phyloP scores from a whole-genome alignment of 140 eudicot genomes.

The Flaveria floridana region DNA sequence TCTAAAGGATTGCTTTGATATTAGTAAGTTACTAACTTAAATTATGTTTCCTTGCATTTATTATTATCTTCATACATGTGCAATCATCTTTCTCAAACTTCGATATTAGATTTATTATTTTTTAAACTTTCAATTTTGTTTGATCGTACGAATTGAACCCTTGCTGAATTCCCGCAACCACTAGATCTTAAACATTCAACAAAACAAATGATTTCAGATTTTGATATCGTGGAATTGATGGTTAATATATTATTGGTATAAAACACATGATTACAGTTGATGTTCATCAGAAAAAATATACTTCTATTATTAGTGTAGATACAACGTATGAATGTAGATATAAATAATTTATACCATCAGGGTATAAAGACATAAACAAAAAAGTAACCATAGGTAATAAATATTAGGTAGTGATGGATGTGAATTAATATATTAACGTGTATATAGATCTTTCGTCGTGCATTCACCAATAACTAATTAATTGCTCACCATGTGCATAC shows the following conservation, averaged over 20 bases:
- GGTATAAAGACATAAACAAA: not conserved
- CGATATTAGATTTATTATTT: not conserved
- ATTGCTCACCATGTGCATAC: conserved; percentile 25
- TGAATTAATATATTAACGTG: not conserved
- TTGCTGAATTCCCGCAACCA: conserved; percentile 18
- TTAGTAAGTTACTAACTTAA: conserved; percentile 7
- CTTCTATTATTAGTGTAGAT: too few relatives aligned
- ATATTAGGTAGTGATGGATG: not conserved
- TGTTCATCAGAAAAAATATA: too few relatives aligned
- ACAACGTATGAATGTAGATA: too few relatives aligned
- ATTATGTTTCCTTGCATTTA: conserved; percentile 9
- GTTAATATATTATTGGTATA: not conserved
- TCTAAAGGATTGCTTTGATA: conserved; percentile 19
- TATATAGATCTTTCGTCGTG: not conserved
- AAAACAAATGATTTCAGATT: not conserved
- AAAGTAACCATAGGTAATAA: not conserved
- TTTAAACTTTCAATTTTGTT: not conserved
- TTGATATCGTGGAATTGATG: not conserved
- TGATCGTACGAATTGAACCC: conserved; percentile 2
- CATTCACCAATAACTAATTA: conserved; percentile 8
- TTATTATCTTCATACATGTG: conserved; percentile 29
- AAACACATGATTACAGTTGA: not conserved
- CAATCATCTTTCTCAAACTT: conserved; percentile 10
- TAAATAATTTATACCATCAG: not conserved
- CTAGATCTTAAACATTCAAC: not conserved